A percentile compares a stretch with the other conserved stretches of the same genome.
Conservation (phyloP, 2,329 filamentous ascomycete genomes). For the Rhinocladiella similis region DNA sequence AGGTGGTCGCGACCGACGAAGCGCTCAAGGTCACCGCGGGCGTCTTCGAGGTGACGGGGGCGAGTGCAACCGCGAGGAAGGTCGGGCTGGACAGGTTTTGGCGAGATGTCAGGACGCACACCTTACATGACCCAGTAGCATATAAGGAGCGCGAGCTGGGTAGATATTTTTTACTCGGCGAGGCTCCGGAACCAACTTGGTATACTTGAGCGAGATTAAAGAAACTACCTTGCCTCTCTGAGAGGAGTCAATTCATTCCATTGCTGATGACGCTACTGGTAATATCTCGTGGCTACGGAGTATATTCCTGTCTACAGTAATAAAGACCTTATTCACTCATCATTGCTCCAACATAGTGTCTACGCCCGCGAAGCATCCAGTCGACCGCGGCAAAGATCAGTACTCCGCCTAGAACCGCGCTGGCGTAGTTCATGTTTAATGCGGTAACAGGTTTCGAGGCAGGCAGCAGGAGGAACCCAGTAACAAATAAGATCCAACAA, state of each 20-base stretch:
- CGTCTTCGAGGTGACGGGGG: slow-evolving; percentile 65
- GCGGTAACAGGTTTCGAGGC: slow-evolving; percentile 37
- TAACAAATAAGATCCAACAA: slow-evolving; percentile 50
- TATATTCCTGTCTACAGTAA: no score
- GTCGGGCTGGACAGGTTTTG: slow-evolving; percentile 66
- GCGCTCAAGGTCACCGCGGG: slow-evolving; percentile 59
- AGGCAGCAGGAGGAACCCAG: slow-evolving; percentile 52
- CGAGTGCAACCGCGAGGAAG: slow-evolving; percentile 58
- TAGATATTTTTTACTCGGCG: slow-evolving; percentile 55
- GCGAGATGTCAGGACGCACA: slow-evolving; percentile 66
- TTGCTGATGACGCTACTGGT: no score
- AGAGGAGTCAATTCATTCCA: no score
- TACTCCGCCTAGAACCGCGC: slow-evolving; percentile 38
- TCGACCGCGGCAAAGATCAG: slow-evolving; percentile 37
- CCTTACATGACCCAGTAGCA: slow-evolving; percentile 65
- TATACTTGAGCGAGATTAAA: slow-evolving; percentile 50
- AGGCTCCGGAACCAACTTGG: slow-evolving; percentile 61
- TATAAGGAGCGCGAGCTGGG: slow-evolving; percentile 67
- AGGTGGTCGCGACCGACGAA: slow-evolving; percentile 63
- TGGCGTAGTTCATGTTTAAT: slow-evolving; percentile 43
- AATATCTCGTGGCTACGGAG: no score
- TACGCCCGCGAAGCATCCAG: slow-evolving; percentile 37
- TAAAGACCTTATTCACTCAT: no score
- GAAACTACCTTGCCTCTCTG: no score
- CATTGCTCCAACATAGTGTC: slow-evolving; percentile 25